phyloP scores from a whole-genome alignment of 345 rosid genomes.

The Erodium maritimum region DNA sequence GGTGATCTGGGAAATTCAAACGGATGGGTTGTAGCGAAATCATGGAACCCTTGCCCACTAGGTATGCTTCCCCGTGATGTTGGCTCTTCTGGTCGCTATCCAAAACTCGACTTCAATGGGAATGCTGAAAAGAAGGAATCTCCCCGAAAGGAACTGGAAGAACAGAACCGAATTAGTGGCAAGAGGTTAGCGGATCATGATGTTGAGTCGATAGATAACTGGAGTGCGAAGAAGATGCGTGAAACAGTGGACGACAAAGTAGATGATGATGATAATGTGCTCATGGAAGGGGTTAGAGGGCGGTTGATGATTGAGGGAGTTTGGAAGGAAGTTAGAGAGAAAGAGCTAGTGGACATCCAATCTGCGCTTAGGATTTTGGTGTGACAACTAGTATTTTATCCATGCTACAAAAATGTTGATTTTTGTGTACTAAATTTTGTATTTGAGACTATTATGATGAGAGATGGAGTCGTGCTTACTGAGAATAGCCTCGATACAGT shows the following conservation, averaged over 20 bases:
- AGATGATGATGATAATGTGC: slow-evolving; percentile 6
- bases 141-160: slow-evolving; percentile 18
- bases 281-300: slow-evolving; percentile 18
- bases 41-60: slow-evolving; percentile 80
- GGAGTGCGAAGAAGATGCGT: slow-evolving; percentile 19
- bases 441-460: too few species aligned
- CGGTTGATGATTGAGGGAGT: slow-evolving; percentile 37
- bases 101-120: slow-evolving; percentile 31
- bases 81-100: slow-evolving; percentile 54
- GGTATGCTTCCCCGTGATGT: slow-evolving; percentile 60
- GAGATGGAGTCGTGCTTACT: too few species aligned
- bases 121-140: slow-evolving; percentile 5
- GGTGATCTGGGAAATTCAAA: slow-evolving; percentile 15
- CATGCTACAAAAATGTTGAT: too few species aligned
- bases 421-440: too few species aligned
- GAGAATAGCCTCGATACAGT: too few species aligned
- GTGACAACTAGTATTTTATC: slow-evolving; percentile 8
- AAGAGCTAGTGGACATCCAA: slow-evolving; percentile 28
- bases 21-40: slow-evolving; percentile 48
- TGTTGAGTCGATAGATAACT: slow-evolving; percentile 8
- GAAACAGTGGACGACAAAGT: slow-evolving; percentile 14
- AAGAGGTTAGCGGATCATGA: slow-evolving; percentile 26
- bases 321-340: slow-evolving; percentile 39
- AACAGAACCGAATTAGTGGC: slow-evolving; percentile 11
- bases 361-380: slow-evolving; percentile 35